A percentile compares a stretch with the other conserved stretches of the same genome.
Conservation (phyloP, 371 early-diverging fungal genomes). For the Lichtheimia corymbifera region DNA sequence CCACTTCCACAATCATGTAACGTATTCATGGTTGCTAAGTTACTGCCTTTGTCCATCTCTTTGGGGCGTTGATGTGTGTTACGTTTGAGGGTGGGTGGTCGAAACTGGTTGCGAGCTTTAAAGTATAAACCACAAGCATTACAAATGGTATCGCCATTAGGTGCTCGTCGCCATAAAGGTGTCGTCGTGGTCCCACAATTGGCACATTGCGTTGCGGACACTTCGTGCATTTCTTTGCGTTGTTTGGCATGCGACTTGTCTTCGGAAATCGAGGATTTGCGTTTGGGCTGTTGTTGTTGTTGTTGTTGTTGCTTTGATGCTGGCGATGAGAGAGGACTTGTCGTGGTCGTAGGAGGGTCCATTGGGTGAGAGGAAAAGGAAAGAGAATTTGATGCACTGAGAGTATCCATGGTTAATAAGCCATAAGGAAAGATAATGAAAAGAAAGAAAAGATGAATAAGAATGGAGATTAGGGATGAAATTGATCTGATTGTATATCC, state of each 20-base stretch:
- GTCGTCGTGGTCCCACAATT: conserved; percentile 89
- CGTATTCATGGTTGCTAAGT: not conserved
- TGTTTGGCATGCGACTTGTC: not conserved
- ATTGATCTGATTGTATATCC: too few relatives aligned
- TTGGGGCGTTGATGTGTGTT: conserved; percentile 19
- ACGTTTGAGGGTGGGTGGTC: conserved; percentile 49
- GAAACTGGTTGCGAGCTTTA: conserved; percentile 42
- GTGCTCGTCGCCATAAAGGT: conserved; percentile 90
- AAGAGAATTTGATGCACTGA: conserved; percentile 2
- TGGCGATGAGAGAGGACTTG: not conserved
- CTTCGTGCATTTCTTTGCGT: conserved; percentile 8
- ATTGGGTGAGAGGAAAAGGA: not conserved
- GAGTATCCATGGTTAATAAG: conserved; percentile 3
- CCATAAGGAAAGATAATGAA: not conserved
- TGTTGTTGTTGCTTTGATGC: not conserved
- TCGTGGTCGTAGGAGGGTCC: not conserved
- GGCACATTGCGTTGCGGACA: conserved; percentile 51
- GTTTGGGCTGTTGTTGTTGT: not conserved
- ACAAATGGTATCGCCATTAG: conserved; percentile 82
- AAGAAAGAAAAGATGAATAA: not conserved
- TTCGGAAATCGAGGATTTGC: not conserved
- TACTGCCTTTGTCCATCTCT: conserved; percentile 5
- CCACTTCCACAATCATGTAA: conserved; percentile 5
- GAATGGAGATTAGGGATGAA: too few relatives aligned
- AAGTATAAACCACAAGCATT: conserved; percentile 89